These are phyloP conservation scores for Fusarium phyllophilum DNA, from an alignment of 2,329 filamentous ascomycete species.

Conservation along the genomic window DNA sequence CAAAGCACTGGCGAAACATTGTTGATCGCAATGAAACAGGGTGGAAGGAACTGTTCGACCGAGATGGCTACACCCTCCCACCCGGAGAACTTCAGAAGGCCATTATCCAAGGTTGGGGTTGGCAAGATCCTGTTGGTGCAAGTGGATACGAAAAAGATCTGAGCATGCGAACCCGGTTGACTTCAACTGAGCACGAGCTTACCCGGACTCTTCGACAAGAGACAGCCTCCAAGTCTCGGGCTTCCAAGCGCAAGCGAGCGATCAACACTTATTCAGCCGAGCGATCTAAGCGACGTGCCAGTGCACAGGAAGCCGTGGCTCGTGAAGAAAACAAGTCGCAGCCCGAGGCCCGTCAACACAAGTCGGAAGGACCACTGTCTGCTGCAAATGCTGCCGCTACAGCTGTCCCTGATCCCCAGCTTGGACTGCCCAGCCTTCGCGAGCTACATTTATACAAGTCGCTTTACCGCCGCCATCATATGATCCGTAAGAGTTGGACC, in stretches of 20 bases:
- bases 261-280: slow-evolving; percentile 59
- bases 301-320: slow-evolving; percentile 56
- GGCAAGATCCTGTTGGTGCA: slow-evolving; percentile 85
- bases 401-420: slow-evolving; percentile 82
- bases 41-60: slow-evolving; percentile 92
- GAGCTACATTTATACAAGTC: slow-evolving; percentile 96
- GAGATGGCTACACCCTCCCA: slow-evolving; percentile 82
- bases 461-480: slow-evolving; percentile 89
- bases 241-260: slow-evolving; percentile 67
- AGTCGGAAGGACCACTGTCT: slow-evolving; percentile 84
- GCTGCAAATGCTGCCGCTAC: slow-evolving; percentile 85
- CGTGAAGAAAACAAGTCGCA: slow-evolving; percentile 55
- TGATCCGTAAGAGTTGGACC: slow-evolving; percentile 94
- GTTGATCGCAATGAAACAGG: slow-evolving; percentile 93
- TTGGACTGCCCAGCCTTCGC: slow-evolving; percentile 81
- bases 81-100: slow-evolving; percentile 86
- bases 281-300: slow-evolving; percentile 64
- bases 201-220: slow-evolving; percentile 56
- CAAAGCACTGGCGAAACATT: slow-evolving; percentile 90
- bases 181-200: slow-evolving; percentile 64
- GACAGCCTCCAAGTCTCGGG: slow-evolving; percentile 55
- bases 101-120: slow-evolving; percentile 93
- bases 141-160: slow-evolving; percentile 85
- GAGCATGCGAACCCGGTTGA: slow-evolving; percentile 66
- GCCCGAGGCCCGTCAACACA: slow-evolving; percentile 58